Evolutionary conservation across 352 stramenopile genomes (phyloP), one percentile per base, ranked within the genome.

Genomic region (Globisporangium cederbergense): DNA sequence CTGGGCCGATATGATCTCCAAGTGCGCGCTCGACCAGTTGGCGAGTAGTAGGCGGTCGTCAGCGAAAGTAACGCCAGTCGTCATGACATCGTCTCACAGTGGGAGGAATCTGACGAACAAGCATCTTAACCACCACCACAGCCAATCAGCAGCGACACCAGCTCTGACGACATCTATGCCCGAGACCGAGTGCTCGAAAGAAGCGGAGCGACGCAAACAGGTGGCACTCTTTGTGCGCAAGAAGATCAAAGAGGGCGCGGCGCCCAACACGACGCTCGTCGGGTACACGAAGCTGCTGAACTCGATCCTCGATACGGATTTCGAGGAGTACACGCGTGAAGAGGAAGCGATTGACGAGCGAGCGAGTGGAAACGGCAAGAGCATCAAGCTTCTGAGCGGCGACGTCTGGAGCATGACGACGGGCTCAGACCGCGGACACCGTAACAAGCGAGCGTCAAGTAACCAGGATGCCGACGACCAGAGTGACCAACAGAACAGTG

Each of bases 1-100:
- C 63, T 95, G 86, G 83, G 80, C 82, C 0, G 83, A 95, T 55
- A 77, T 93, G 55, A 79, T 95, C 20, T 74, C 77, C 51, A 88
- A 87, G 74, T 79, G 77, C 11, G 84, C 81, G 20, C 71, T 77
- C 25, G 76, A 89, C 38, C 46, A 60, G 3, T 18, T 54, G 36
- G 36, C 7, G 11, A 40, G 18, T 14, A 49, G 16, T 3, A 52
- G 20, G 9, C 10, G 20, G 4, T 32, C 36, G 49, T 22, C 32
- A 51, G 11, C 36, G 22, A 60, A 30, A 16, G 18, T 42, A 42
- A 42, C 36, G 9, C 20, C 51, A 38, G 32, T 36, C 18, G 30
- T 3, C 22, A 9, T 18, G 20, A 14, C 30, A 28, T 58, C 28
- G 14, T 28, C 51, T 43, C 28, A 20, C 30, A 42, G 34, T 34